Percentiles rank a stretch among this genome's conserved stretches.
These are phyloP conservation scores for Elongisporangium anandrum DNA, from an alignment of 352 stramenopile species.

Conservation along the genomic window DNA sequence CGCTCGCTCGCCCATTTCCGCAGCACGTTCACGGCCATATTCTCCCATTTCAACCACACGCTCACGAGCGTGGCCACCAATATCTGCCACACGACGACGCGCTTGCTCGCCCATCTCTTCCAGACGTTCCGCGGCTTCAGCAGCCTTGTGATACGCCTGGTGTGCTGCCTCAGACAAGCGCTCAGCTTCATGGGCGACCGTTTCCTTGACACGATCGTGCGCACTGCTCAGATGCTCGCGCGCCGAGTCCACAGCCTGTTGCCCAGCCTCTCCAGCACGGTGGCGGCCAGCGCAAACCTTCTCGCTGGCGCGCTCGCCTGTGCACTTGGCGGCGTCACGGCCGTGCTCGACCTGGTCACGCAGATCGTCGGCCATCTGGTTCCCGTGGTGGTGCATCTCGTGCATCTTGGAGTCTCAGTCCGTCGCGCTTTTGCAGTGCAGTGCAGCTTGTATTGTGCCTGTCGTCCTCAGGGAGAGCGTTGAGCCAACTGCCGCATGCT, in stretches of 20 bases:
- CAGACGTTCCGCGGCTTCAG: constrained; percentile 16
- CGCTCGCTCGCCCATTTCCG: constrained; percentile 10
- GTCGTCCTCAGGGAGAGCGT: neutral
- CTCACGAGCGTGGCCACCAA: constrained; percentile 12
- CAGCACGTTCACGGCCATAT: constrained; percentile 11
- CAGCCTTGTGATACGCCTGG: constrained; percentile 6
- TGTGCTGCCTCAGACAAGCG: neutral
- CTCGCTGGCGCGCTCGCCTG: constrained; percentile 6
- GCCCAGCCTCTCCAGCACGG: neutral
- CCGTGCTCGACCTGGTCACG: constrained; percentile 28
- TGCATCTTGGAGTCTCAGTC: neutral
- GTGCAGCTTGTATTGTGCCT: neutral
- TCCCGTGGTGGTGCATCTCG: neutral
- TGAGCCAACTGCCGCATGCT: neutral
- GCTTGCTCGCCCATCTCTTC: constrained; percentile 31
- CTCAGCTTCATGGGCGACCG: neutral
- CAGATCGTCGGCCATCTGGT: constrained; percentile 11
- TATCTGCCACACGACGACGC: constrained; percentile 22
- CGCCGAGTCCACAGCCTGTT: neutral
- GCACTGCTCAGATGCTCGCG: neutral
- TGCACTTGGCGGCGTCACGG: constrained; percentile 4
- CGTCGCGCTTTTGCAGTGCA: neutral
- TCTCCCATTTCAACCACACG: constrained; percentile 6
- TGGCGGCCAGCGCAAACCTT: constrained; percentile 4
- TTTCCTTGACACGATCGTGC: neutral